A percentile compares a stretch with the other conserved stretches of the same genome.
phyloP scores from a whole-genome alignment of 2,329 filamentous ascomycete genomes.

The Botryotinia narcissicola region DNA sequence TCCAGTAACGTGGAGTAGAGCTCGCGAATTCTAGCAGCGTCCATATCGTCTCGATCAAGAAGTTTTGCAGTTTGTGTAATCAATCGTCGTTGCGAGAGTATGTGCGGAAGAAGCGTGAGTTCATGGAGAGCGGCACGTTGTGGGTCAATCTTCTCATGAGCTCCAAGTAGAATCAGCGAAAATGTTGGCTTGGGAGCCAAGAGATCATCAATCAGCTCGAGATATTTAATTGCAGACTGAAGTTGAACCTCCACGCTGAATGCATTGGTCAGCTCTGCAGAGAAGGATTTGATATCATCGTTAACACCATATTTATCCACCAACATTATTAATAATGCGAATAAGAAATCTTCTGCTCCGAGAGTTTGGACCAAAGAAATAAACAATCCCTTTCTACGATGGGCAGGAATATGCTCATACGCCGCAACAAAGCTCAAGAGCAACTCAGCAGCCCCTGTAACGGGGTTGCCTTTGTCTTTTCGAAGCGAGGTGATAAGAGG shows the following conservation, averaged over 20 bases:
- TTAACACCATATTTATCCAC: constrained; percentile 84
- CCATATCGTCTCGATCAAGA: constrained; percentile 62
- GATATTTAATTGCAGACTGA: constrained; percentile 71
- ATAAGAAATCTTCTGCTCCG: constrained; percentile 82
- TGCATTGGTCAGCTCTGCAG: constrained; percentile 67
- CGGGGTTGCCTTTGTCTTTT: constrained; percentile 72
- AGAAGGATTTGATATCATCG: constrained; percentile 70
- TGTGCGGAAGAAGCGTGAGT: constrained; percentile 55
- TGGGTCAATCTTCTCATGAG: constrained; percentile 50
- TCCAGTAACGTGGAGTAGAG: constrained; percentile 69
- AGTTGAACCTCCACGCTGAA: constrained; percentile 77
- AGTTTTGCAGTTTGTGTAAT: constrained; percentile 54
- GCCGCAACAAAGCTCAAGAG: constrained; percentile 95
- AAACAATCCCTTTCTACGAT: constrained; percentile 80
- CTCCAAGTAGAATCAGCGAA: constrained; percentile 68
- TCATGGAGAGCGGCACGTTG: constrained; percentile 53
- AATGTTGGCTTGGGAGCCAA: constrained; percentile 72
- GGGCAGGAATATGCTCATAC: constrained; percentile 90
- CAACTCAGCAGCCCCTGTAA: constrained; percentile 82
- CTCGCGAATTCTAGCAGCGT: constrained; percentile 62
- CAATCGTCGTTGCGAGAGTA: constrained; percentile 58
- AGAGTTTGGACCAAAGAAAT: constrained; percentile 80
- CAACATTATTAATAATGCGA: constrained; percentile 83
- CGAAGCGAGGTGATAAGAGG: constrained; percentile 83
- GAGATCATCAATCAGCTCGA: constrained; percentile 72